phyloP scores from a whole-genome alignment of 768 basidiomycete genomes.

The Chiua virens region DNA sequence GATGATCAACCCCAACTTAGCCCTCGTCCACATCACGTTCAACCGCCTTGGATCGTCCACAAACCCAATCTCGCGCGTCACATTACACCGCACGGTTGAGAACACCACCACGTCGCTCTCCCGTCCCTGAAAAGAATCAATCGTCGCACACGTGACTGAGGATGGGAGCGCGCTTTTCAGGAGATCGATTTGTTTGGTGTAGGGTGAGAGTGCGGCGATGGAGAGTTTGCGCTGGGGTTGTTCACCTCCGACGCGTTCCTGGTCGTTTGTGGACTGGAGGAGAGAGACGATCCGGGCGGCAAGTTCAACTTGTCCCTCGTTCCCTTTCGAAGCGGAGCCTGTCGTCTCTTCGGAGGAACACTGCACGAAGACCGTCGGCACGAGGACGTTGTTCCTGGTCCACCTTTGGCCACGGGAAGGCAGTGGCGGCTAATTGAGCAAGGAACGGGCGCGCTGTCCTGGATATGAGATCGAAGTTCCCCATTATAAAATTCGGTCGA shows the following conservation, averaged over 20 bases:
- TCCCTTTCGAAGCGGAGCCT: conserved; percentile 61
- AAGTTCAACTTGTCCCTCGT: conserved; percentile 55
- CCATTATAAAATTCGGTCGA: conserved; percentile 64
- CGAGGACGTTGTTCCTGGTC: conserved; percentile 26
- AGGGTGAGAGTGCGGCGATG: conserved; percentile 48
- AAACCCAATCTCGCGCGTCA: conserved; percentile 61
- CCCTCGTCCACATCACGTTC: conserved; percentile 71
- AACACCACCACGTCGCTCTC: conserved; percentile 69
- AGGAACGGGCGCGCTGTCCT: conserved; percentile 38
- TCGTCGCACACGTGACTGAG: conserved; percentile 21
- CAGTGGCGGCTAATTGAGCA: conserved; percentile 35
- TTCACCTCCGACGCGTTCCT: not conserved
- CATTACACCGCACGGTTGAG: conserved; percentile 63
- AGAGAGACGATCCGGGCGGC: conserved; percentile 48
- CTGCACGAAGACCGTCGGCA: conserved; percentile 59
- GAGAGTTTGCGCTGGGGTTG: conserved; percentile 3
- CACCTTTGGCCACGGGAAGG: conserved; percentile 58
- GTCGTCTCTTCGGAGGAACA: conserved; percentile 58
- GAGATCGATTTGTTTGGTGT: conserved; percentile 53
- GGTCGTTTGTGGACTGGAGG: conserved; percentile 26
- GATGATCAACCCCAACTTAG: conserved; percentile 55
- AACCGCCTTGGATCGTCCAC: conserved; percentile 58
- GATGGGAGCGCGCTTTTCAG: conserved; percentile 40
- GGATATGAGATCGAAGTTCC: conserved; percentile 47
- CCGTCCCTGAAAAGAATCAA: conserved; percentile 60